Evolutionary conservation across 2,329 filamentous ascomycete genomes (phyloP), one percentile per base, ranked within the genome.

Genomic region (Aplosporella prunicola): DNA sequence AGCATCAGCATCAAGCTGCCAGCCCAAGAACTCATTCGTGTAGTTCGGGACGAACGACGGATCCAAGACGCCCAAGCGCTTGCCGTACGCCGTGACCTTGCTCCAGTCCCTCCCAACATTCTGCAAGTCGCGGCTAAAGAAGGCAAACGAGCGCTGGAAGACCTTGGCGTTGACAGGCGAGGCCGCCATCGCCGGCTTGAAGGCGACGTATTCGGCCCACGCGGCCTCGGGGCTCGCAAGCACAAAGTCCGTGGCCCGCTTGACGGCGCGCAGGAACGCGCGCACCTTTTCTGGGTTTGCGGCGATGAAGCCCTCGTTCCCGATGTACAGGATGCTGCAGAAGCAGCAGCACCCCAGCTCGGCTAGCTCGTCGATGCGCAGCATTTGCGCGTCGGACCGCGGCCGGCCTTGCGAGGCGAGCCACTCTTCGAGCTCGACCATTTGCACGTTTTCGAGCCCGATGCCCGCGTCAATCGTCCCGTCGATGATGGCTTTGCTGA

Each of bases 261-360:
- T 87, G 53, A 82, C 76, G 18, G 82, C 82, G 30, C 71, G 72
- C 63, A 86, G 67, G 62, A 87, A 87, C 28, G 74, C 72, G 41
- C 61, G 60, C 3, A 82, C 75, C 54, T 79, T 77, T 1, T 76
- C 77, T 0, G 76, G 75, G 60, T 84, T 74, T 42, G 72, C 63
- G n/a, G 64, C 55, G 29, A 86, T 59, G 62, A 87, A 87, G 7
- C 52, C 52, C 50, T 86, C 80, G 60, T 87, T 86, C 15, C 77
- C 81, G 45, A 87, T 87, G 67, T 87, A 86, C 26, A 87, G 68
- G 56, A 87, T 82, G 18, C 76, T 77, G 62, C 82, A 87, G 73
- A 87, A 87, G 69, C 82, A 87, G 72, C 82, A 87, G 66, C 82
- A 87, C 33, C 82, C 82, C 3, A 86, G 68, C 57, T 85, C 79